These are phyloP conservation scores for Fraxinus paxiana DNA, from an alignment of 305 asterid genomes.

Conservation along the genomic window DNA sequence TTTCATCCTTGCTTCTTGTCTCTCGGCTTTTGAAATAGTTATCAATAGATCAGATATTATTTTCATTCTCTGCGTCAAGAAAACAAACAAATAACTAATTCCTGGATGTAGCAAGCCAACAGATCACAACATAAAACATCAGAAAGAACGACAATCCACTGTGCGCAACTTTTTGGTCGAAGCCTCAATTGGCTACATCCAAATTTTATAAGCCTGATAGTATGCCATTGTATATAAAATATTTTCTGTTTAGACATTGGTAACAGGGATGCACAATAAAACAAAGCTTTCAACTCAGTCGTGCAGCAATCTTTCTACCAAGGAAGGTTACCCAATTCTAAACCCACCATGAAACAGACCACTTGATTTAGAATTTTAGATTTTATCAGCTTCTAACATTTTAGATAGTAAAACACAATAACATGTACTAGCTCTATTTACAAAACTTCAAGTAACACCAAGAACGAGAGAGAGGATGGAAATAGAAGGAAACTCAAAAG, in stretches of 20 bases:
- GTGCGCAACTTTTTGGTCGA: background rate
- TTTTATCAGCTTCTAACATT: background rate
- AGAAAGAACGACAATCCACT: background rate
- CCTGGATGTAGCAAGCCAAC: slow-evolving; percentile 23
- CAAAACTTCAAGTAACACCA: background rate
- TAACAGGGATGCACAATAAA: background rate
- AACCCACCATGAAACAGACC: slow-evolving; percentile 7
- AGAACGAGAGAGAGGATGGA: background rate
- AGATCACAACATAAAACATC: slow-evolving; percentile 1
- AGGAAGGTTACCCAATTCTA: background rate
- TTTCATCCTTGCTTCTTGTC: slow-evolving; percentile 93
- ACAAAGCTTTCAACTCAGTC: background rate
- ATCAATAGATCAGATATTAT: slow-evolving; percentile 80
- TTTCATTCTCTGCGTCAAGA: slow-evolving; percentile 70
- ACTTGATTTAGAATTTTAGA: background rate
- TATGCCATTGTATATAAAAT: background rate
- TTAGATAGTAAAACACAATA: background rate
- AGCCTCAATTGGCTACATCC: background rate
- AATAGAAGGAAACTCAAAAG: background rate
- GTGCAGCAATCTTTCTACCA: slow-evolving; percentile 6
- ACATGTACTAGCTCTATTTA: slow-evolving; percentile 7
- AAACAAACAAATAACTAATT: slow-evolving; percentile 15
- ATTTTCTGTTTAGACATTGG: background rate
- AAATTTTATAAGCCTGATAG: background rate
- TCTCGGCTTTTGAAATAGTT: slow-evolving; percentile 92